Evolutionary conservation across 306 rosid genomes (phyloP), one percentile per base, ranked within the genome.

Genomic region (Psophocarpus tetragonolobus): DNA sequence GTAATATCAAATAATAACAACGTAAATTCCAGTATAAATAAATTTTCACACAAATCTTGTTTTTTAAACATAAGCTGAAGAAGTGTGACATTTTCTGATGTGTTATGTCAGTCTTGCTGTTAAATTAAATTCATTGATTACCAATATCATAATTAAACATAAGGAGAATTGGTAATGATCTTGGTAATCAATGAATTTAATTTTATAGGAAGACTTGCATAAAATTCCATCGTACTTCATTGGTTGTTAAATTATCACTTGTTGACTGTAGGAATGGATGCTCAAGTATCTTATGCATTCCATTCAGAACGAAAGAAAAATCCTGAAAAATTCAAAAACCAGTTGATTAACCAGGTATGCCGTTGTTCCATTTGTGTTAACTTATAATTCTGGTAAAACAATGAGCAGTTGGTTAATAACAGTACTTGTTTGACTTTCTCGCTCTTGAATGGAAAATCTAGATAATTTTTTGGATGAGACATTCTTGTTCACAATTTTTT

Each of bases 271-370:
- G 97, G 99, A 51, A 95, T 95, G 97, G 99, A 95, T 81, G 99
- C 97, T 81, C 97, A 95, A 88, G 97, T 95, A 71, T 95, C 99
- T 35, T 92, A 92, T 44, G 97, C 94, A 54, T 95, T 95, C 88
- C 99, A 95, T 83, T 88, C 97, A 23, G 97, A 95, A 85, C 78
- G 99, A 75, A 95, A 95, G 88, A 20, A 75, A 90, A 88, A 92
- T 85, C 99, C 99, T 2, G 99, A 91, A 84, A 95, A 90, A 58
- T 95, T 92, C 66, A 95, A 92, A 80, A 91, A 91, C 82, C 99
- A 92, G 78, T 83, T 92, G 68, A 79, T 85, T 74, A 92, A 95
- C 84, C 97, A 92, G 96, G 99, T 92, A 82, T 51, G 21, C 11
- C 65, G 35, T 21, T 74, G 50, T 67, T 81, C 51, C 62, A 41